A percentile compares a stretch with the other conserved stretches of the same genome.
Evolutionary conservation across 495 filamentous ascomycete species (phyloP).

Genomic region (Endocarpon pusillum): DNA sequence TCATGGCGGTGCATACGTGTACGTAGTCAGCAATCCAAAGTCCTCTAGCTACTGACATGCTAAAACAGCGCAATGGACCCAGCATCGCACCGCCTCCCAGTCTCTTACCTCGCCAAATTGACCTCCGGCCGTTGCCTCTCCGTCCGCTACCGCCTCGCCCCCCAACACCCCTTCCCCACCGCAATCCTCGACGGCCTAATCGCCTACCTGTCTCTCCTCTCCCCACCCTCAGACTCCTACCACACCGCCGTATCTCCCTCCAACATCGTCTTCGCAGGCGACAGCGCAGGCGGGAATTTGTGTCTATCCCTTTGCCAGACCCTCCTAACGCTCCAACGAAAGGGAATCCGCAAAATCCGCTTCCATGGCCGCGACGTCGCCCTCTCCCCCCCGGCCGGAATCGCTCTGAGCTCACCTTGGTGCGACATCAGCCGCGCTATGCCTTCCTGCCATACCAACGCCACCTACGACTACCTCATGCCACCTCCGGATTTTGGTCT

Average conservation of each 20-base stretch:
- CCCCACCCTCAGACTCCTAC: slow-evolving; percentile 55
- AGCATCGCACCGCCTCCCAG: slow-evolving; percentile 37
- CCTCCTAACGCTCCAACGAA: slow-evolving; percentile 50
- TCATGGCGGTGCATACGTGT: slow-evolving; percentile 77
- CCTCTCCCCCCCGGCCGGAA: slow-evolving; percentile 49
- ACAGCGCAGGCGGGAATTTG: slow-evolving; percentile 76
- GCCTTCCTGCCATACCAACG: slow-evolving; percentile 48
- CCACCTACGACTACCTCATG: slow-evolving; percentile 59
- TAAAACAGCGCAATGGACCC: slow-evolving; percentile 53
- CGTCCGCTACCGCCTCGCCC: slow-evolving; percentile 76
- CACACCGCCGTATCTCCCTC: slow-evolving; percentile 51
- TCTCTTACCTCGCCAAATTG: slow-evolving; percentile 28
- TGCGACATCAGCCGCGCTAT: slow-evolving; percentile 56
- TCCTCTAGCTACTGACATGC: slow-evolving; percentile 3
- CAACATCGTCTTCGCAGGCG: slow-evolving; percentile 68
- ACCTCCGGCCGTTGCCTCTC: slow-evolving; percentile 48
- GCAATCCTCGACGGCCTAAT: slow-evolving; percentile 70
- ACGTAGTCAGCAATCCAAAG: slow-evolving; percentile 5
- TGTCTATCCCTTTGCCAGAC: slow-evolving; percentile 53
- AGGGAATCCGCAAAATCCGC: slow-evolving; percentile 25
- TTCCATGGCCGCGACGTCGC: slow-evolving; percentile 50
- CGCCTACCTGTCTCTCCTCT: slow-evolving; percentile 67
- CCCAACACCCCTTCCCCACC: slow-evolving; percentile 68
- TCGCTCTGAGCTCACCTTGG: slow-evolving; percentile 55
- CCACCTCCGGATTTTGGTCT: slow-evolving; percentile 18